These are phyloP conservation scores for Brassica cretica DNA, from an alignment of 345 rosid species.

Conservation along the genomic window DNA sequence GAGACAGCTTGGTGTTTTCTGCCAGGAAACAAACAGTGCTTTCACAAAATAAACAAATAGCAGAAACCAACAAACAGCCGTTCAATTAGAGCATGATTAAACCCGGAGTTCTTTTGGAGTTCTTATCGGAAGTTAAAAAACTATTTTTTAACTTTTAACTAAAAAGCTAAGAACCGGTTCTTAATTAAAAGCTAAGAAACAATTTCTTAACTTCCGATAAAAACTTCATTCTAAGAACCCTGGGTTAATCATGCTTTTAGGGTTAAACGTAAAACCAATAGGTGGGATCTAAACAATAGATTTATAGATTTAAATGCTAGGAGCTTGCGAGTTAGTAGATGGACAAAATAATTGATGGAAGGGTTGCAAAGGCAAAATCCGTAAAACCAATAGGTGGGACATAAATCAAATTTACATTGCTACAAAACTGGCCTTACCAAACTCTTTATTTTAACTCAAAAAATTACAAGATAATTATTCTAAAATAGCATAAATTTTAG, in stretches of 20 bases:
- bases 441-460: background rate
- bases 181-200: no score
- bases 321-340: background rate
- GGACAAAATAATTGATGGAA: background rate
- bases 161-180: no score
- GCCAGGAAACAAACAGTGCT: background rate
- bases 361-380: background rate
- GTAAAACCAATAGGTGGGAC: background rate
- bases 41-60: background rate
- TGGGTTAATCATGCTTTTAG: background rate
- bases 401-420: background rate
- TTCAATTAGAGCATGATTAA: no score
- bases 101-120: no score
- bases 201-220: no score
- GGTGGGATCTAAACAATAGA: background rate
- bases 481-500: background rate
- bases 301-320: background rate
- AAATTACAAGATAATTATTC: background rate
- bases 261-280: background rate
- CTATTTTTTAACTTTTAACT: no score
- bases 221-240: no score
- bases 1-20: background rate
- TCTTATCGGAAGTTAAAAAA: no score
- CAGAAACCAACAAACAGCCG: background rate
- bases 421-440: background rate